phyloP scores from a whole-genome alignment of 75 land plant genomes.

The Gnetum montanum region DNA sequence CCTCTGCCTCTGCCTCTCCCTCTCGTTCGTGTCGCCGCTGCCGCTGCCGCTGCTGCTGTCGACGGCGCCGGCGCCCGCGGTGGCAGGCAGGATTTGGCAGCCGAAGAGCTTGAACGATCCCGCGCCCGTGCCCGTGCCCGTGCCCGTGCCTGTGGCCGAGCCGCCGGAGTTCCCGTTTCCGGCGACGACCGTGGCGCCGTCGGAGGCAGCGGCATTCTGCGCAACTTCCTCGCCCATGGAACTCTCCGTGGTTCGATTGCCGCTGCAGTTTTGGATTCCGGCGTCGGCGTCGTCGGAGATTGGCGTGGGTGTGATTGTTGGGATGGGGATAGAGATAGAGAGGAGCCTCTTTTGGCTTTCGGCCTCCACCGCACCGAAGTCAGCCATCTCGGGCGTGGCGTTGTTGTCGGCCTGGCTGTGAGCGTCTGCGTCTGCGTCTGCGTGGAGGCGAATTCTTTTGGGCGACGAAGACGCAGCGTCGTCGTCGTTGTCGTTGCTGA shows the following conservation, averaged over 20 bases:
- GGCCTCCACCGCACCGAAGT: not conserved
- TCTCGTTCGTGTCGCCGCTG: constrained; percentile 5
- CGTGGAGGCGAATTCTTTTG: too few relatives aligned
- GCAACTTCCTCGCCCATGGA: constrained; percentile 10
- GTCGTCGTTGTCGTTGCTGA: too few relatives aligned
- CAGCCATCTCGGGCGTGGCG: not conserved
- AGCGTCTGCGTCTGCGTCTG: constrained; percentile 2
- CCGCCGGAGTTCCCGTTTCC: not conserved
- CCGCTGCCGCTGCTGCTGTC: constrained; percentile 2
- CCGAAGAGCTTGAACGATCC: too few relatives aligned
- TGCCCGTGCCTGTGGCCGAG: not conserved
- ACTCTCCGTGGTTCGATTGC: not conserved
- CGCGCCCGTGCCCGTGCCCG: too few relatives aligned
- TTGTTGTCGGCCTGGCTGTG: too few relatives aligned
- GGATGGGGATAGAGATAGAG: not conserved
- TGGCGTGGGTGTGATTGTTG: not conserved
- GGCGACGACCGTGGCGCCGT: not conserved
- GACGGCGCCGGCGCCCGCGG: not conserved
- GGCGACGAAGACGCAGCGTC: too few relatives aligned
- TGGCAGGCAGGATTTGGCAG: not conserved
- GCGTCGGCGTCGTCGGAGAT: not conserved
- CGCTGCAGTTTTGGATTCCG: too few relatives aligned
- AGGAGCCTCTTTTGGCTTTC: not conserved
- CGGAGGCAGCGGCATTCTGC: not conserved
- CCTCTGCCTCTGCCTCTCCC: not conserved